phyloP scores from a whole-genome alignment of 148 eudicot species.

The Rhododendron simsii region DNA sequence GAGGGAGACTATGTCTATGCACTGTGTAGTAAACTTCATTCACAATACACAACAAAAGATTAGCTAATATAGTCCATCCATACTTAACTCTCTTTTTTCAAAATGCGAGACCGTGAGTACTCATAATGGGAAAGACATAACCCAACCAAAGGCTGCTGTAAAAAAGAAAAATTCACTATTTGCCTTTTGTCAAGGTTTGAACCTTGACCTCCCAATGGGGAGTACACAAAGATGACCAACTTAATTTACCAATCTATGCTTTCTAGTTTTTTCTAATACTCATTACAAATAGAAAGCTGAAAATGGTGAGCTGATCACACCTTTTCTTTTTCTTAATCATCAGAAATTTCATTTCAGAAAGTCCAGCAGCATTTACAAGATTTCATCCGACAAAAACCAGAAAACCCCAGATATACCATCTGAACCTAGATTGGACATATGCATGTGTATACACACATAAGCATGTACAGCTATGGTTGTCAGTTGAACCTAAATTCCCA shows the following conservation, averaged over 20 bases:
- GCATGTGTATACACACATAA: not conserved
- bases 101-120: not conserved
- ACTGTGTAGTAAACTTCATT: not conserved
- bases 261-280: not conserved
- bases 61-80: not conserved
- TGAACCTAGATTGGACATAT: not conserved
- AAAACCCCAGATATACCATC: not conserved
- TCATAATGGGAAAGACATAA: not conserved
- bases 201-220: not conserved
- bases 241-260: not conserved
- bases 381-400: not conserved
- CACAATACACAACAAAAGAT: not conserved
- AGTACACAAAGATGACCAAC: not conserved
- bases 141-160: not conserved
- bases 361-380: not conserved
- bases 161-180: not conserved
- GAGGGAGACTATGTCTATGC: not conserved
- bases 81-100: not conserved
- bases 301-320: not conserved
- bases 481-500: not conserved
- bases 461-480: not conserved
- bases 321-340: not conserved
- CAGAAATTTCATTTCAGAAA: not conserved
- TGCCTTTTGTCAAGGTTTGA: not conserved
- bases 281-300: not conserved